Evolutionary conservation across 2,329 filamentous ascomycete genomes (phyloP).

Genomic region (Pezicula carpinea): DNA sequence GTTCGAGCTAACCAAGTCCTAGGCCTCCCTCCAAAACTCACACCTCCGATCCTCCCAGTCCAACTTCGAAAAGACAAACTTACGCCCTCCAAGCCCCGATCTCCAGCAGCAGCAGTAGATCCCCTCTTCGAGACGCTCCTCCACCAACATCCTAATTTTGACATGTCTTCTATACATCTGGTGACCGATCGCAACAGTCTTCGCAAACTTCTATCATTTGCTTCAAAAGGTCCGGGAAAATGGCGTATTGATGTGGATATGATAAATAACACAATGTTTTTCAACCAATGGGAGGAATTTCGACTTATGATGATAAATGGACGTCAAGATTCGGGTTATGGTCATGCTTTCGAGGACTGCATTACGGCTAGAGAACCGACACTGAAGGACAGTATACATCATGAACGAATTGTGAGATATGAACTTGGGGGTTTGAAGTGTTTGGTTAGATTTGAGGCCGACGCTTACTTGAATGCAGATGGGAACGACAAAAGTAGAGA

Average conservation of each 20-base stretch:
- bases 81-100: conserved; percentile 1
- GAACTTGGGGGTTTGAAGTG: conserved; percentile 3
- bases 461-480: conserved; percentile 6
- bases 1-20: conserved; percentile 4
- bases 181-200: conserved; percentile 9
- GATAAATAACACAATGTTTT: conserved; percentile 9
- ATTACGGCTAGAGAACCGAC: conserved; percentile 1
- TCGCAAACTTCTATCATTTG: conserved; percentile 5
- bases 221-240: conserved; percentile 3
- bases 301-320: conserved; percentile 9
- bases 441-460: conserved; percentile 8
- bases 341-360: conserved; percentile 4
- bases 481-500: not conserved
- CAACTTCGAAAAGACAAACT: not conserved
- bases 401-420: conserved; percentile 7
- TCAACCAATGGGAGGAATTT: conserved; percentile 10
- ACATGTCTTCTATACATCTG: conserved; percentile 5
- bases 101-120: conserved; percentile 7
- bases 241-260: conserved; percentile 10
- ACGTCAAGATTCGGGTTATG: conserved; percentile 5
- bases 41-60: conserved; percentile 1
- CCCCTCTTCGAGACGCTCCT: conserved; percentile 8
- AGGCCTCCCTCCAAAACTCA: conserved; percentile 5
- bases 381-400: conserved; percentile 4
- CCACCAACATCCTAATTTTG: conserved; percentile 4